A percentile compares a stretch with the other conserved stretches of the same genome.
Conservation (phyloP, 2,329 filamentous ascomycete genomes). For the Penicillium decumbens region DNA sequence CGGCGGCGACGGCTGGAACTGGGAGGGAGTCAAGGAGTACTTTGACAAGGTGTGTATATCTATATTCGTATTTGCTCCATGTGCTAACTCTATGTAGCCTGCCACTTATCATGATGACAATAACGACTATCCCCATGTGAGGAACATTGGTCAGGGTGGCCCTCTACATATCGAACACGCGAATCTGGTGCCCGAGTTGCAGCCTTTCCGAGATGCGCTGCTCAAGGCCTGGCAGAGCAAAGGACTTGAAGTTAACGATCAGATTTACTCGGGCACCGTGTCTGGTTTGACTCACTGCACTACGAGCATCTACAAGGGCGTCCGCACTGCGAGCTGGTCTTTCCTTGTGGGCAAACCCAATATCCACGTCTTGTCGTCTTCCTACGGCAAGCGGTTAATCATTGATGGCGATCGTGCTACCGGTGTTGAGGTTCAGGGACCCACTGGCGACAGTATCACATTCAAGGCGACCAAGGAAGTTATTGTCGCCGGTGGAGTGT, state of each 20-base stretch:
- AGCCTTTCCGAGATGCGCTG: slow-evolving; percentile 43
- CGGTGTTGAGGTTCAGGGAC: slow-evolving; percentile 12
- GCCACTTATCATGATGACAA: slow-evolving; percentile 55
- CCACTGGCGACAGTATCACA: slow-evolving; percentile 43
- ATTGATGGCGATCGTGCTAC: too few species aligned
- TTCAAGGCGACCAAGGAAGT: slow-evolving; percentile 48
- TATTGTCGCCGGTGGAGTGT: slow-evolving; percentile 47
- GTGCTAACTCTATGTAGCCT: neutral
- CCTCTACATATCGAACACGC: slow-evolving; percentile 53
- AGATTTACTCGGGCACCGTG: too few species aligned
- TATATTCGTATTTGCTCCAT: slow-evolving; percentile 17
- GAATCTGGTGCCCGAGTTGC: slow-evolving; percentile 50
- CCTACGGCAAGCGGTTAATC: too few species aligned
- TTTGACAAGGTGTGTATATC: slow-evolving; percentile 41
- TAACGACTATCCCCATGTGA: slow-evolving; percentile 41
- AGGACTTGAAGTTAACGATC: slow-evolving; percentile 45
- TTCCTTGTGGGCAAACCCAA: too few species aligned
- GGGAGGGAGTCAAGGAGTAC: slow-evolving; percentile 49
- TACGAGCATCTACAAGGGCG: too few species aligned
- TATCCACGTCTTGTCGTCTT: too few species aligned
- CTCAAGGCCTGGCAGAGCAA: slow-evolving; percentile 52
- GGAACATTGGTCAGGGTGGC: slow-evolving; percentile 50
- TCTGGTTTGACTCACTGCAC: too few species aligned
- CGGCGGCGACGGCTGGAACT: slow-evolving; percentile 51
- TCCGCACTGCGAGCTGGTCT: too few species aligned